phyloP scores from a whole-genome alignment of 495 filamentous ascomycete genomes.

The Beverwykella pulmonaria region DNA sequence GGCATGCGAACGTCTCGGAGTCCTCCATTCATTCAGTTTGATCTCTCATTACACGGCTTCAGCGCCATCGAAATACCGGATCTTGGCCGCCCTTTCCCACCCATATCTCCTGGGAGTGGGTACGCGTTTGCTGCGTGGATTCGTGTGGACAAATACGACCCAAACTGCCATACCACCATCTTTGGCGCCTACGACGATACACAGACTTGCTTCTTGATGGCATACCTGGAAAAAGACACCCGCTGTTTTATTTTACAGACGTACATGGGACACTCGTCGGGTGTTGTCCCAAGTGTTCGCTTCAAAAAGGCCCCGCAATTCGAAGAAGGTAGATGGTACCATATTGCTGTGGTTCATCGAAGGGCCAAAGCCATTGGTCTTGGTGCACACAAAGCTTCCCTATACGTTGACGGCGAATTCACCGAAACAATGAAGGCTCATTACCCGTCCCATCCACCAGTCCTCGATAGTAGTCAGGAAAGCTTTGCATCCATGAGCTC shows the following conservation, averaged over 20 bases:
- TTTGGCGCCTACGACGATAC: constrained; percentile 93
- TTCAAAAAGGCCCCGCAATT: constrained; percentile 80
- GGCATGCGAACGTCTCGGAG: constrained; percentile 70
- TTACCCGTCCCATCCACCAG: constrained; percentile 74
- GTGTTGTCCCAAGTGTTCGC: constrained; percentile 81
- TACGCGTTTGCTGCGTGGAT: constrained; percentile 92
- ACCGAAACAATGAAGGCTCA: constrained; percentile 86
- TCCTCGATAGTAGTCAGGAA: constrained; percentile 60
- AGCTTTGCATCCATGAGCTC: constrained; percentile 63
- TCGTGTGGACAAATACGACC: constrained; percentile 81
- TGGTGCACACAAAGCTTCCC: constrained; percentile 75
- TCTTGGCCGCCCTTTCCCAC: constrained; percentile 80
- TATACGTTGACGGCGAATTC: constrained; percentile 93
- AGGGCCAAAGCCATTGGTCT: constrained; percentile 62
- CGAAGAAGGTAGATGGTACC: constrained; percentile 79
- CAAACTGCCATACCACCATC: constrained; percentile 83
- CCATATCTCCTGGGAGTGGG: constrained; percentile 67
- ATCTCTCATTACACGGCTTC: constrained; percentile 83
- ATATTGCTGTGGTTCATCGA: constrained; percentile 83
- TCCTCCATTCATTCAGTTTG: constrained; percentile 89
- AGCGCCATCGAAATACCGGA: constrained; percentile 85
- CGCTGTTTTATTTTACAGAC: constrained; percentile 95
- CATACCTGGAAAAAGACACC: constrained; percentile 94
- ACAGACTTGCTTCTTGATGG: constrained; percentile 91
- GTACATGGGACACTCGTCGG: constrained; percentile 66